A percentile compares a stretch with the other conserved stretches of the same genome.
Conservation (phyloP, 495 filamentous ascomycete genomes). For the Penicillium simplicissimum region DNA sequence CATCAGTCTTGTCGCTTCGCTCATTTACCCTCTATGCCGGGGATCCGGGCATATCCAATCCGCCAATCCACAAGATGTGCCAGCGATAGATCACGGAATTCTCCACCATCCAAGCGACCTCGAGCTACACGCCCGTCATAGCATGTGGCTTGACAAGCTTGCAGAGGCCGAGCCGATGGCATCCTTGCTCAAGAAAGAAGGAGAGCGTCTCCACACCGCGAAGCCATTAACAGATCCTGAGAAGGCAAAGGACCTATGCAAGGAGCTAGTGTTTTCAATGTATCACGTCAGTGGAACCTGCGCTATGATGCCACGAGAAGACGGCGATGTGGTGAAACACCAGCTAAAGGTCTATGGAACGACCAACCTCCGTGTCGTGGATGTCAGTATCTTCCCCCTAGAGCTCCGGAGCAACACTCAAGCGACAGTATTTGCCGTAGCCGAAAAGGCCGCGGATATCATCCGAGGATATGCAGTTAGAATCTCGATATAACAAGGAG, state of each 20-base stretch:
- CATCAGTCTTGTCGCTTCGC: conserved; percentile 39
- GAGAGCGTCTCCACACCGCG: conserved; percentile 13
- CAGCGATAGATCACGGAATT: conserved; percentile 26
- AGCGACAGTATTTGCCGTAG: conserved; percentile 53
- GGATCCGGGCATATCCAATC: conserved; percentile 26
- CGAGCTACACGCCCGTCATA: conserved; percentile 32
- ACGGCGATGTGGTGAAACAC: conserved; percentile 44
- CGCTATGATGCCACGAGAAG: conserved; percentile 50
- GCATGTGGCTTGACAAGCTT: conserved; percentile 22
- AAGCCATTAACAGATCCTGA: conserved; percentile 11
- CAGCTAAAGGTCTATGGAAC: conserved; percentile 52
- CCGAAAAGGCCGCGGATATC: conserved; percentile 55
- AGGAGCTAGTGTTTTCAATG: conserved; percentile 21
- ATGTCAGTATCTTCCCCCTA: conserved; percentile 55
- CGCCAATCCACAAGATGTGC: conserved; percentile 8
- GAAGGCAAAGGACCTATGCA: conserved; percentile 11
- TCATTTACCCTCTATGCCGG: conserved; percentile 26
- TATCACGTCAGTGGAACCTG: conserved; percentile 46
- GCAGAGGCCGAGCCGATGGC: conserved; percentile 42
- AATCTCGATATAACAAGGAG: background rate
- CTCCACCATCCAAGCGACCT: conserved; percentile 30
- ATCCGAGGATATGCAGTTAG: conserved; percentile 23
- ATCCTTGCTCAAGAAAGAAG: conserved; percentile 11
- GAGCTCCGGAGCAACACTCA: conserved; percentile 47
- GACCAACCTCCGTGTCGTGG: conserved; percentile 47